Evolutionary conservation across 129 eudicot species (phyloP), one percentile per base, ranked within the genome.

Genomic region (Artemisia annua): DNA sequence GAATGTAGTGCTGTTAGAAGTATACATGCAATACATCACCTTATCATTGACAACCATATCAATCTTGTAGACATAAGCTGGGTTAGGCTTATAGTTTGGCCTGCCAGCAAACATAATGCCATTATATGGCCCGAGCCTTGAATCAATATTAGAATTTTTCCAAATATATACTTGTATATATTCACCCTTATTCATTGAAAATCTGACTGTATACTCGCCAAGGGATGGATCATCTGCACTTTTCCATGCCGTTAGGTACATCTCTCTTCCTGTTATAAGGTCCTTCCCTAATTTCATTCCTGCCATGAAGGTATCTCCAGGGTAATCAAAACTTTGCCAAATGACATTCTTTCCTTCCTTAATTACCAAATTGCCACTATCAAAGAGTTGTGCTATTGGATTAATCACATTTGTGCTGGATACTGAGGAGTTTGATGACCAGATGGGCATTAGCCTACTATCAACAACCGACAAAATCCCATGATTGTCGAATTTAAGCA

Each of bases 271-370:
- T 15, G 75, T 82, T 15, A 64, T 62, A 8, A 72, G 12, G 46
- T 77, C 51, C 79, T 74, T 71, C 24, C 86, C 83, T 3, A 68
- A 44, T 35, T 82, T 82, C 86, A 82, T 82, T 54, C 77, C 83
- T 28, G 80, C 66, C n/a, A 82, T 58, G 0, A 50, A 60, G 17
- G 60, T 66, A 57, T 82, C 75, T 22, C 64, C 75, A 14, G 76
- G 79, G 71, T 73, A 55, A 78, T 78, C 83, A 73, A 82, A 82
- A 69, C 86, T 82, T 73, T 82, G 79, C 85, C 85, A 82, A 44
- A 72, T 11, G 57, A 51, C 22, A 51, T 48, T 69, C 49, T 53
- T 71, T 48, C 7, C 4, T 35, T 67, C 69, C 69, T 58, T 43
- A 2, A 79, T 26, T 14, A 79, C 71, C 28, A 79, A 70, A 67